Percentiles rank a stretch among this genome's conserved stretches.
phyloP scores from a whole-genome alignment of 768 basidiomycete species.

The Psilocybe sp. region DNA sequence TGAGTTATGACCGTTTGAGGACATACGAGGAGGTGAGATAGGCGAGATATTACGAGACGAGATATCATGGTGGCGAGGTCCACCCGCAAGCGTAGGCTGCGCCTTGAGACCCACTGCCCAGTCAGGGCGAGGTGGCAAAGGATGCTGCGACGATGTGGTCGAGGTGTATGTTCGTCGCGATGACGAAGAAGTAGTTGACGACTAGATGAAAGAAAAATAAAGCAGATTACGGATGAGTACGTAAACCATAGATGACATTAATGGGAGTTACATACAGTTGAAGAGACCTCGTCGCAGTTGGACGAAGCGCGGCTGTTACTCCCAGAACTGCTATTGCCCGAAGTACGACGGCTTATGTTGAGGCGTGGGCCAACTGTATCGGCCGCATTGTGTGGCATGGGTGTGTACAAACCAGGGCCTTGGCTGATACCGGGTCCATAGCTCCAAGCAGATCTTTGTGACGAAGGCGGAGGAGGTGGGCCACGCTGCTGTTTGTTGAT shows the following conservation, averaged over 20 bases:
- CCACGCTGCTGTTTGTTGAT: too few relatives aligned
- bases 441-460: conserved; percentile 60
- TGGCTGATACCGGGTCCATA: conserved; percentile 55
- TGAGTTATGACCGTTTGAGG: conserved; percentile 29
- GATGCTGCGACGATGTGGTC: conserved; percentile 68
- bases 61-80: conserved; percentile 52
- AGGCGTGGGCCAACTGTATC: conserved; percentile 68
- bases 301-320: conserved; percentile 56
- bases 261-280: conserved; percentile 56
- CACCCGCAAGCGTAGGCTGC: conserved; percentile 60
- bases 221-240: conserved; percentile 7
- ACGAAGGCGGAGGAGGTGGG: conserved; percentile 24
- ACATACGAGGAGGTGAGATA: conserved; percentile 32
- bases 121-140: conserved; percentile 79
- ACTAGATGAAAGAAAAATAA: conserved; percentile 44
- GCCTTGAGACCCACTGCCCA: conserved; percentile 87
- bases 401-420: conserved; percentile 42
- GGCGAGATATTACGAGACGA: conserved; percentile 40
- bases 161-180: conserved; percentile 78
- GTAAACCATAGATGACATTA: conserved; percentile 2
- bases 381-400: conserved; percentile 26
- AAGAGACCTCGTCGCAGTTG: conserved; percentile 70
- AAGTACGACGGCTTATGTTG: conserved; percentile 51
- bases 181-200: conserved; percentile 76
- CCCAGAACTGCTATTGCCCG: conserved; percentile 47